Evolutionary conservation across 768 basidiomycete genomes (phyloP), one percentile per base, ranked within the genome.

Genomic region (Russula griseocarnosa): DNA sequence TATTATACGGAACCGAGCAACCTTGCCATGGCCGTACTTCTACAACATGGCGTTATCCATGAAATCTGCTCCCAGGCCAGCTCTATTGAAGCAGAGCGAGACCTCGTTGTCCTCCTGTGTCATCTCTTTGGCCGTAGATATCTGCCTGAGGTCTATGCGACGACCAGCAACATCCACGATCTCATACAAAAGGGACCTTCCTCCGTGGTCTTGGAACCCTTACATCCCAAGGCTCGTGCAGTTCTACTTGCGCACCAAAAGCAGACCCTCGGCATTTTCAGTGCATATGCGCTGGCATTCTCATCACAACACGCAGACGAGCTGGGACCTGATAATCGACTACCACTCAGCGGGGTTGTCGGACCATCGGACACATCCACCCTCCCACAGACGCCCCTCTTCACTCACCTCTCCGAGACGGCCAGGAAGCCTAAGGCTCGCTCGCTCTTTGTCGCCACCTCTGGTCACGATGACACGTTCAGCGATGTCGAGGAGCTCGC

Each of bases 1-100:
- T 84, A 84, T 76, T 84, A 86, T 68, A 82, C 82, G 1, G 87
- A 90, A 71, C 87, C 88, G 1, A 82, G 81, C 74, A 89, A 88
- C 72, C 77, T 90, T 44, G 87, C 87, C 0, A 73, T 89, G 2
- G 81, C 86, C 10, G 71, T 78, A 1, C 77, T 90, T 18, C 73
- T 89, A 50, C 81, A 82, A 38, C 74, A 74, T 5, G 87, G 87
- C 8, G 78, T 82, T 54, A 59, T 90, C 11, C 88, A 88, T 70
- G 67, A 74, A 0, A 79, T 89, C 38, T 86, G 86, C 72, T 67
- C 69, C 20, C 77, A 82, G 57, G 22, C 68, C 11, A 75, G 73
- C 49, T 30, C 70, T 11, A 70, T 78, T 51, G 61, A 73, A 4
- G 84, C 85, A 0, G 80, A 82, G 64, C 74, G 72, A 10, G 77